Evolutionary conservation across 129 eudicot species (phyloP), one percentile per base, ranked within the genome.

Genomic region (Escallonia rubra): DNA sequence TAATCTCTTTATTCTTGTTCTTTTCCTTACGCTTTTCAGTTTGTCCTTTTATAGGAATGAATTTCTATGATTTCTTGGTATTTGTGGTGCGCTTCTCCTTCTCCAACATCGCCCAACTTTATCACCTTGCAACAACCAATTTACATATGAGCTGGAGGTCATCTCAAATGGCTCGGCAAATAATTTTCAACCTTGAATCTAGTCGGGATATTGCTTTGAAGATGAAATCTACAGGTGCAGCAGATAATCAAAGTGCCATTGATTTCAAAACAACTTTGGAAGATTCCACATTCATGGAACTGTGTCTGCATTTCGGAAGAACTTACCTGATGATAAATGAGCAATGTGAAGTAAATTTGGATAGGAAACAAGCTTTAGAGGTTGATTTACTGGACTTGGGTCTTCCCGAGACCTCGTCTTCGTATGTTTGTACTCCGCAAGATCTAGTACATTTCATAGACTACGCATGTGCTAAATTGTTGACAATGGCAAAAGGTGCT

Each of bases 21-120:
- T 34, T 47, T 12, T 59, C 44, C 62, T 7, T 45, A 12, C 10
- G 67, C 8, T 52, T 67, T 38, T 52, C 2, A 45, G 4, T 10
- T 16, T 64, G 53, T 56, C 43, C 7, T 76, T 66, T 51, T 66
- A 66, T 69, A 89, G 99, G 99, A 66, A 89, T 94, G 95, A 83
- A 94, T 80, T 94, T 94, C 71, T 61, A 72, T 23, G 97, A 94
- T 72, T 86, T 84, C 71, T 89, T 94, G 82, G 72, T 78, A 61
- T 85, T 94, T 83, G 52, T 87, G 72, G 79, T 75, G 43, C 88
- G 81, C 23, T 69, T 87, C 70, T 59, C 93, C 52, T 85, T 84
- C 61, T 88, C 96, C 67, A 94, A 94, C 82, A 45, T 86, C 55
- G 65, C 86, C 79, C 93, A 74, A 64, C 93, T 89, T 52, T 61